Base-by-base conservation (phyloP, 164 flowering plant genomes). In the Cinnamomum chago region DNA sequence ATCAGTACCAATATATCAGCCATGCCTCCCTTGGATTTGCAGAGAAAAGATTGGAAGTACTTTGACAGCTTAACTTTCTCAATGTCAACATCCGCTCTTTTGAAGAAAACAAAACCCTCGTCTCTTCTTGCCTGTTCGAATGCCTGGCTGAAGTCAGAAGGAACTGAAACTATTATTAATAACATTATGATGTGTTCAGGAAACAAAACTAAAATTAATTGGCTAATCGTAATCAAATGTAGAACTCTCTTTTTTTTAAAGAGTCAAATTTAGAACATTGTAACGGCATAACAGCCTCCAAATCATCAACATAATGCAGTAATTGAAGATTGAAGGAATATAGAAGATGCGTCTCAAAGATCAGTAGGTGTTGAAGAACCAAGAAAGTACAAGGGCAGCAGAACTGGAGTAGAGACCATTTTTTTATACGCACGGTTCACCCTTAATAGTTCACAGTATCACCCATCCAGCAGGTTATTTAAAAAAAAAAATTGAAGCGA, bases 61-160 rank as follows among this genome's bases (percentile, higher is more conserved):
- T 90, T 89, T 65, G 98, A 95, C 79, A 88, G 83, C 85, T 79
- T 89, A 67, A 93, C 83, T 81, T 90, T 93, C 76, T 90, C 89
- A 67, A 90, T 64, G 70, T 92, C 92, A 66, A 90, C 78, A 47
- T 78, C 84, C 24, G 83, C 86, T 51, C 75, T 83, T 82, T 74
- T 85, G 75, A 81, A 50, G 80, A 95, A 95, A 77, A 87, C 73
- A 68, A 60, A 17, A 5, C 89, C 90, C 27, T 87, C 86, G 72
- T 79, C 85, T 76, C 73, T 85, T 70, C 80, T 89, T 40, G 89
- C 93, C 79, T 81, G 91, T 71, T 86, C 85, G 81, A 95, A 93
- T 71, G 90, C 97, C 82, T 81, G 89, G 14, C 97, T 94, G 86
- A 71, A 78, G 40, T 27, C 64, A 81, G 14, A 74, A 60, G 52